Evolutionary conservation across 2,329 filamentous ascomycete species (phyloP).

Genomic region (Ophiostoma montium): DNA sequence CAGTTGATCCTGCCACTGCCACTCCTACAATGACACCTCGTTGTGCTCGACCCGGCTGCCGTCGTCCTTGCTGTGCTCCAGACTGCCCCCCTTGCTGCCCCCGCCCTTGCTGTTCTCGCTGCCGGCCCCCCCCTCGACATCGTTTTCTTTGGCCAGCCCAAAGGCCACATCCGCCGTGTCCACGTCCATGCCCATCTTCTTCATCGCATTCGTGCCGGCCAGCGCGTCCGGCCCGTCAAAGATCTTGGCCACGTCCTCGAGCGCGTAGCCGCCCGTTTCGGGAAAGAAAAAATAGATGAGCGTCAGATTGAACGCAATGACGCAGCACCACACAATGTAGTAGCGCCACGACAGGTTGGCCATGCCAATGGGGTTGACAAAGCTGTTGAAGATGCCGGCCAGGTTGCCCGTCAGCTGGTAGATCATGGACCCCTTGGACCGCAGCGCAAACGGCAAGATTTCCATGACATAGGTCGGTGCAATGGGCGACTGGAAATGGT

Average conservation of each 20-base stretch:
- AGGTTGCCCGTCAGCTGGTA: conserved; percentile 6
- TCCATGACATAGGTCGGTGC: conserved; percentile 14
- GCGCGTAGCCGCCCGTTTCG: conserved; percentile 8
- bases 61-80: no score
- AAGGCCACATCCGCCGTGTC: not conserved
- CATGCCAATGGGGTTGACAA: conserved; percentile 13
- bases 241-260: conserved; percentile 36
- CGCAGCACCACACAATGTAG: conserved; percentile 15
- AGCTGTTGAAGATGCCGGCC: conserved; percentile 13
- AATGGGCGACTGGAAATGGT: conserved; percentile 24
- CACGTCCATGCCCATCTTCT: conserved; percentile 5
- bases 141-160: not conserved
- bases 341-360: conserved; percentile 14
- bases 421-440: conserved; percentile 12
- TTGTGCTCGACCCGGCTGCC: conserved; percentile 1
- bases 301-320: conserved; percentile 9
- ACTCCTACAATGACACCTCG: not conserved
- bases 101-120: not conserved
- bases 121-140: no score
- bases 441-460: conserved; percentile 10
- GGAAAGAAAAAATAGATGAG: conserved; percentile 18
- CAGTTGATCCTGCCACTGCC: no score
- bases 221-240: conserved; percentile 14
- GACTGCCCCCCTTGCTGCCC: not conserved
- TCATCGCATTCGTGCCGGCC: conserved; percentile 1